Conservation (phyloP, 768 basidiomycete genomes). For the Sporobolomyces phaffii region DNA sequence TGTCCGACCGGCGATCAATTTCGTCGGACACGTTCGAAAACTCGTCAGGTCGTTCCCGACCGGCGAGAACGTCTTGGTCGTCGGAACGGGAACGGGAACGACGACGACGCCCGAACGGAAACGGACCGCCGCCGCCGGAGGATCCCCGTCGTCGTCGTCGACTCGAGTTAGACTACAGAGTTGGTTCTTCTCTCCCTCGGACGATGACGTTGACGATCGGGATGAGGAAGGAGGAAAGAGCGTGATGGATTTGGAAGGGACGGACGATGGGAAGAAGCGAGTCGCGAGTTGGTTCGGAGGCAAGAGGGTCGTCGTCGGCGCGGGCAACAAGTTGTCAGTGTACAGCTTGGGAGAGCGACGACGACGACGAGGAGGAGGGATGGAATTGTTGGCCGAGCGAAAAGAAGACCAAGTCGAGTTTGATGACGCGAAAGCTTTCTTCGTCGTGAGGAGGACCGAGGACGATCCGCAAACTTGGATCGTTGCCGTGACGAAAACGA, state of each 20-base stretch:
- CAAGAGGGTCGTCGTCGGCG: neutral
- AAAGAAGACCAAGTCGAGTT: neutral
- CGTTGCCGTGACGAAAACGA: neutral
- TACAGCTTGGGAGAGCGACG: neutral
- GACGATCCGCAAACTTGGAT: slow-evolving; percentile 2
- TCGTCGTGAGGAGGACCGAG: neutral
- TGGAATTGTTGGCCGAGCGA: neutral
- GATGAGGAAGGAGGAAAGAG: neutral
- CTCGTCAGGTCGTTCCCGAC: neutral
- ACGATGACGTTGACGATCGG: too few relatives aligned
- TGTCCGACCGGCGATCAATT: neutral
- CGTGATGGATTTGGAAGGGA: neutral
- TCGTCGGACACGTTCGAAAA: slow-evolving; percentile 5
- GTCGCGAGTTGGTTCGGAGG: slow-evolving; percentile 27
- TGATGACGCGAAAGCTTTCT: neutral
- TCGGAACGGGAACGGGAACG: neutral
- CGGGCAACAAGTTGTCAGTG: neutral
- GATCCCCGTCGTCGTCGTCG: too few relatives aligned
- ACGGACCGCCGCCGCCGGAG: too few relatives aligned
- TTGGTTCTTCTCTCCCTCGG: too few relatives aligned
- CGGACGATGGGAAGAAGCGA: neutral
- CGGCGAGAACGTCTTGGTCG: neutral
- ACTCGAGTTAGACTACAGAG: slow-evolving; percentile 16
- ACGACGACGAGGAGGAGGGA: slow-evolving; percentile 2
- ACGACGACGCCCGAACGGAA: neutral